Evolutionary conservation across 805 yeast genomes (phyloP), one percentile per base, ranked within the genome.

Genomic region (Kazachstania viticola): DNA sequence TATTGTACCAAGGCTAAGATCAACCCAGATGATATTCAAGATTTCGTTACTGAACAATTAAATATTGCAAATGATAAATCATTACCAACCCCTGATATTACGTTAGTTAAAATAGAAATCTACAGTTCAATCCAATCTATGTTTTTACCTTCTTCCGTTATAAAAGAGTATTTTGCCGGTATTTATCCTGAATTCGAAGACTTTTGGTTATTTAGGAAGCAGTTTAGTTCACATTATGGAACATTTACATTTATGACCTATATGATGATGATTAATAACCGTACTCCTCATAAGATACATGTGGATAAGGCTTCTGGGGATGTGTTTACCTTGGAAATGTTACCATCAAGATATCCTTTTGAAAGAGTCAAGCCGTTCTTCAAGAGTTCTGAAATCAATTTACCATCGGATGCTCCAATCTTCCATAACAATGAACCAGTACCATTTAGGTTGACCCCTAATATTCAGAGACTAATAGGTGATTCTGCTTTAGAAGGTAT

Each of bases 201-300:
- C 48, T 91, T 88, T 65, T 91, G 98, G 98, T 60, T 88, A 32
- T 91, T 93, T 75, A 72, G 97, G 40, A 84, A 85, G 48, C 95
- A 87, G 50, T 93, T 91, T 51, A 75, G 95, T 4, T 78, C 94
- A 17, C 95, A 87, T 56, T 91, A 88, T 58, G 96, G 96, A 4
- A 76, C 94, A 0, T 80, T 91, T 46, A 75, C 84, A 27, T 88
- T 88, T 56, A 76, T 87, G 68, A 82, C 97, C 1, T 84, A 83
- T 49, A 79, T 88, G 85, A 74, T 91, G 81, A 78, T 94, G 59
- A 82, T 91, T 47, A 84, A 84, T 53, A 75, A 79, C 29, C 74
- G 99, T 48, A 88, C 83, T 41, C 97, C 98, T 3, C 93, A 82
- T 54, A 93, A 88, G 67, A 81, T 91, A 37, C 78, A 79, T 52